These are phyloP conservation scores for Achaetomium macrosporum DNA, from an alignment of 2,329 filamentous ascomycete genomes.

Conservation along the genomic window DNA sequence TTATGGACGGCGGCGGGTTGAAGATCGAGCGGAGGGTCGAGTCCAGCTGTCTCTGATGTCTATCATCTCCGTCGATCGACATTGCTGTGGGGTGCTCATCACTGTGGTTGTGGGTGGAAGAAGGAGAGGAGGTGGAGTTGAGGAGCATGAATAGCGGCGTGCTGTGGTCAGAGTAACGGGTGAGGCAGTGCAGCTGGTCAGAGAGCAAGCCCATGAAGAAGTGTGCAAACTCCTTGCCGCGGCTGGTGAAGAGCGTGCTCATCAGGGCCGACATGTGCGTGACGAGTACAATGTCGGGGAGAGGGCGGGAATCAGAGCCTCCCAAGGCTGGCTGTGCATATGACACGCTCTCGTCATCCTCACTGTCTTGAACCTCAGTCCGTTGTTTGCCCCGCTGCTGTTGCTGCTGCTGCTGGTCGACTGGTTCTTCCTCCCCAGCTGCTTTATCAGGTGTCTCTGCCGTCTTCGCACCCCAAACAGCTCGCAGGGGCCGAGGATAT, in stretches of 20 bases:
- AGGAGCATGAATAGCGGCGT: conserved; percentile 49
- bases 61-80: conserved; percentile 4
- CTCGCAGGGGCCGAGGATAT: neutral
- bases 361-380: conserved; percentile 35
- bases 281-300: conserved; percentile 46
- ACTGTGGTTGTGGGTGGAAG: neutral
- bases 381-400: neutral
- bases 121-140: conserved; percentile 37
- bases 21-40: conserved; percentile 48
- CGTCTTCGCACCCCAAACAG: neutral
- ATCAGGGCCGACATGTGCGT: conserved; percentile 51
- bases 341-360: conserved; percentile 34
- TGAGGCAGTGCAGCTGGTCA: conserved; percentile 40
- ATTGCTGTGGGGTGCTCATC: neutral
- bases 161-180: conserved; percentile 33
- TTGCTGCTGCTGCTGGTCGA: neutral
- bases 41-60: conserved; percentile 29
- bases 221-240: conserved; percentile 44
- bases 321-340: conserved; percentile 2
- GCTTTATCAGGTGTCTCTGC: neutral
- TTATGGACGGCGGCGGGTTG: conserved; percentile 29
- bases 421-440: neutral
- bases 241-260: conserved; percentile 45
- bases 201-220: conserved; percentile 42
- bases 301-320: neutral